Conservation (phyloP, 148 eudicot genomes). For the Vaccinium macrocarpon region DNA sequence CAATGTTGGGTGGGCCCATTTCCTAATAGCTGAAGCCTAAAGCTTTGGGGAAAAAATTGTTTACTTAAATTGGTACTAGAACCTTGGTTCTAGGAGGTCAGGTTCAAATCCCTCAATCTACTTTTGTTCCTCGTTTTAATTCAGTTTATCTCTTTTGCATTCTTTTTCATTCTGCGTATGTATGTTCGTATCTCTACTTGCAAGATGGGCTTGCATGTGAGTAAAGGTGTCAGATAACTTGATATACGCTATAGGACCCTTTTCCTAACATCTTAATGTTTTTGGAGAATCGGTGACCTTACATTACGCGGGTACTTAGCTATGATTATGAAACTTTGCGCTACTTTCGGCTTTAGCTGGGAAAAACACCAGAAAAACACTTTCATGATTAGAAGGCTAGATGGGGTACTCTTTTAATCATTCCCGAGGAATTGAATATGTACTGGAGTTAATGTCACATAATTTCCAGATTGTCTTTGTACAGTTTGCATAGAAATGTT, state of each 20-base stretch:
- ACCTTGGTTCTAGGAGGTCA: neutral
- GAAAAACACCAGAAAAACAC: neutral
- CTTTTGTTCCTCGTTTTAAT: neutral
- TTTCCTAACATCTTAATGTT: neutral
- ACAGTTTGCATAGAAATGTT: neutral
- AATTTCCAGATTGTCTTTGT: neutral
- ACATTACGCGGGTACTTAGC: neutral
- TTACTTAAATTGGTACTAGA: neutral
- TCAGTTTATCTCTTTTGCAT: neutral
- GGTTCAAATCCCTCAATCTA: neutral
- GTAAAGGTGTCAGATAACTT: neutral
- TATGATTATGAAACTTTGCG: neutral
- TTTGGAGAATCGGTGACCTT: neutral
- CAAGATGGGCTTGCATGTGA: neutral
- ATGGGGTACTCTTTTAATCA: neutral
- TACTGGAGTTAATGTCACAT: neutral
- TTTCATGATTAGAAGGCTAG: neutral
- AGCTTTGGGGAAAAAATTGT: neutral
- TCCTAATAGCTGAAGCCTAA: neutral
- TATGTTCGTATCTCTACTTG: neutral
- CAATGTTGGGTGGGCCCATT: neutral
- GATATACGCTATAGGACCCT: neutral
- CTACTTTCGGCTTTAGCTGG: neutral
- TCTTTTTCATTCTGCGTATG: neutral
- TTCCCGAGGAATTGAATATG: neutral